Conservation (phyloP, 805 yeast species). For the Kodamaea hsintzibuensis region DNA sequence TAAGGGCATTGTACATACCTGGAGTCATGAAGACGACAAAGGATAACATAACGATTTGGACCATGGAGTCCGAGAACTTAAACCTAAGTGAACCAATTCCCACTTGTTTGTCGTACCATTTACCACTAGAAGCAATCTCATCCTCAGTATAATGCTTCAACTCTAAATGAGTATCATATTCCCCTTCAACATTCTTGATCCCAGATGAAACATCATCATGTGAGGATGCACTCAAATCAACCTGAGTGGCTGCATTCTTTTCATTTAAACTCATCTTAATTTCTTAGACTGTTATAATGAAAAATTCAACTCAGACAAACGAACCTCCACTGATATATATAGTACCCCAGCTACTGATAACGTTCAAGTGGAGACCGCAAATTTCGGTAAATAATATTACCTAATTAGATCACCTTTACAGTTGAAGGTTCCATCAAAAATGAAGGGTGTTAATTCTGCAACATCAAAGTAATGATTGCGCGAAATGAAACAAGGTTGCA, state of each 20-base stretch:
- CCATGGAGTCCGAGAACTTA: conserved; percentile 37
- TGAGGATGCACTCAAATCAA: conserved; percentile 8
- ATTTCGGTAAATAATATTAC: neutral
- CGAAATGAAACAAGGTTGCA: conserved; percentile 11
- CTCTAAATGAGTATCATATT: conserved; percentile 17
- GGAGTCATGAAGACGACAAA: conserved; percentile 52
- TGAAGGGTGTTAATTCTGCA: neutral
- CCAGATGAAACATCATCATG: conserved; percentile 8
- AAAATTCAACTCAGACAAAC: no score
- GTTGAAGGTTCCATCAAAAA: conserved; percentile 1
- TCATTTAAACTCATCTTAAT: neutral
- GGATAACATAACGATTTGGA: conserved; percentile 48
- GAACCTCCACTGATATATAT: conserved; percentile 1
- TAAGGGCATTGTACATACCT: conserved; percentile 53
- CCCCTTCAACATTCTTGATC: neutral
- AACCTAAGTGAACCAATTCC: conserved; percentile 10
- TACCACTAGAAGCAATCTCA: conserved; percentile 34
- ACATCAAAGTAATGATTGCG: neutral
- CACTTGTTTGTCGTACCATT: conserved; percentile 40
- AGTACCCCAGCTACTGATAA: conserved; percentile 1
- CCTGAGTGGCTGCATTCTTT: neutral
- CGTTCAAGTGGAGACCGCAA: conserved; percentile 1
- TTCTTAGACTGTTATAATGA: no score
- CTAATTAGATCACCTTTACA: neutral
- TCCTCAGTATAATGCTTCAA: conserved; percentile 25